phyloP scores from a whole-genome alignment of 345 rosid species.

The Populus euphratica region DNA sequence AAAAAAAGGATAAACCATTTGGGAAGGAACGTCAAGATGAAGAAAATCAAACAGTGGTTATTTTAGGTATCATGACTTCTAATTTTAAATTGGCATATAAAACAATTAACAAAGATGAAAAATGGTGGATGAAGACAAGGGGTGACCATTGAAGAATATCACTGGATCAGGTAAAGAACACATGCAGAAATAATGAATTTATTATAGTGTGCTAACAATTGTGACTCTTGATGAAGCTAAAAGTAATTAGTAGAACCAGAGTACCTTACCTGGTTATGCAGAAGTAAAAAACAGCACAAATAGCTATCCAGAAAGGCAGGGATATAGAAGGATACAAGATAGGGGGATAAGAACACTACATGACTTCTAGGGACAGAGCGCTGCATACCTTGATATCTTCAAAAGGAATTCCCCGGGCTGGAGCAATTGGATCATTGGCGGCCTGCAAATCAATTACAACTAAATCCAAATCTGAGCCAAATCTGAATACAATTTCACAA shows the following conservation, averaged over 20 bases:
- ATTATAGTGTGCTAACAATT: background rate
- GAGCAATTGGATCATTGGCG: slow-evolving; percentile 88
- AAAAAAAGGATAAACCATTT: background rate
- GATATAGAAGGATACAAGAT: background rate
- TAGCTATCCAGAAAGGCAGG: background rate
- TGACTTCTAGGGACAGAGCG: slow-evolving; percentile 1
- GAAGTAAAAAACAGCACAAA: background rate
- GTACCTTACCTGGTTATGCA: background rate
- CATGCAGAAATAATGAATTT: background rate
- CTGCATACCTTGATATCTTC: slow-evolving; percentile 68
- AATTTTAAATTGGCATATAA: background rate
- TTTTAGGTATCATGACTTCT: background rate
- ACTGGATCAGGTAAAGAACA: background rate
- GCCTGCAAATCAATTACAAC: slow-evolving; percentile 44
- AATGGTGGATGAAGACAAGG: background rate
- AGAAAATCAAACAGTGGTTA: background rate
- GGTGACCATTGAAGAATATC: background rate
- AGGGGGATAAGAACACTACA: background rate
- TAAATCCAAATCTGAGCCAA: background rate
- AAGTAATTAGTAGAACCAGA: background rate
- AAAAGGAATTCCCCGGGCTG: slow-evolving; percentile 77
- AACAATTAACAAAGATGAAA: background rate
- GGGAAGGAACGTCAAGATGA: background rate
- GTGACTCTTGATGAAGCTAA: background rate
- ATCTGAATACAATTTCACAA: background rate